Evolutionary conservation across 1,284 basidiomycete species (phyloP).

Genomic region (Xerocomus nothofagi): DNA sequence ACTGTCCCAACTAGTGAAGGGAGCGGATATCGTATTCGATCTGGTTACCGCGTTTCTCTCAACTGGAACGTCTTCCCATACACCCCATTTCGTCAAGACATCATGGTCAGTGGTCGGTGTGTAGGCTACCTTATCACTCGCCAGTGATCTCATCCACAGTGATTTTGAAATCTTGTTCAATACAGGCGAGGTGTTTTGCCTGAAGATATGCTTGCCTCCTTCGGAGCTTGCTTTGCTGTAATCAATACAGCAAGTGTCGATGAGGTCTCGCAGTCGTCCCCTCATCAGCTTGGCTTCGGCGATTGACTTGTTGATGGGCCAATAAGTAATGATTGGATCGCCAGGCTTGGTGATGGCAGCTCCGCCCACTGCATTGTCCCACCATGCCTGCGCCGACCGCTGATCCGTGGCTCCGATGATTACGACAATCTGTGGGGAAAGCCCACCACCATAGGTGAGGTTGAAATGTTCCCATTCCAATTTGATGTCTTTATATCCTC

Average conservation of each 20-base stretch:
- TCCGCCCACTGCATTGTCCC: conserved; percentile 10
- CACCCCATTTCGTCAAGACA: conserved; percentile 22
- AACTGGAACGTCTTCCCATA: conserved; percentile 22
- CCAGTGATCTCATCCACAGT: conserved; percentile 4
- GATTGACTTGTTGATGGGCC: conserved; percentile 10
- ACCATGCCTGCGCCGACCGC: conserved; percentile 23
- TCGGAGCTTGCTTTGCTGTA: conserved; percentile 14
- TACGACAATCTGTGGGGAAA: conserved; percentile 29
- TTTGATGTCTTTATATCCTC: conserved; percentile 11
- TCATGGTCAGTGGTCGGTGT: conserved; percentile 6
- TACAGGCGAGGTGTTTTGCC: neutral
- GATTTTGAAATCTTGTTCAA: conserved; percentile 2
- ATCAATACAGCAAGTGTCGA: conserved; percentile 26
- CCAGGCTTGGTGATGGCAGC: neutral
- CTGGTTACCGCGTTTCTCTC: neutral
- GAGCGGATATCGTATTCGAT: neutral
- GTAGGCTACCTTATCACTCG: neutral
- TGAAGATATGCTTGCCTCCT: conserved; percentile 18
- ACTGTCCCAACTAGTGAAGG: neutral
- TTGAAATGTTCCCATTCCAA: conserved; percentile 29
- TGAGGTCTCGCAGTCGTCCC: conserved; percentile 10
- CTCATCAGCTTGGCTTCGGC: conserved; percentile 6
- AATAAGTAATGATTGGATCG: conserved; percentile 17
- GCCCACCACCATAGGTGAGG: conserved; percentile 26
- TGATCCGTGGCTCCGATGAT: conserved; percentile 22